Base-by-base conservation (phyloP, 1,139 yeast species). In the Debaryomyces robertsiae region DNA sequence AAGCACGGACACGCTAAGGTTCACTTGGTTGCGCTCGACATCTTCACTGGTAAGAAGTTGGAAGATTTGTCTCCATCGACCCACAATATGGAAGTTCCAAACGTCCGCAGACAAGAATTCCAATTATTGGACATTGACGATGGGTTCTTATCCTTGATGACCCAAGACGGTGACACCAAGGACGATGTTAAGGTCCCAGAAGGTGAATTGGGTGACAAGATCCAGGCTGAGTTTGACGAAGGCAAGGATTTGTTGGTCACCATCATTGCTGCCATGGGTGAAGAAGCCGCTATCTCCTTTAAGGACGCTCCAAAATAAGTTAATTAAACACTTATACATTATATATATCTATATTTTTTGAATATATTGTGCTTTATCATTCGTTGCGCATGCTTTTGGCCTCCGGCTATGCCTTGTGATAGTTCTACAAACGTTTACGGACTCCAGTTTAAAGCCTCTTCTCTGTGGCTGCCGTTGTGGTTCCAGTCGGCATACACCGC, bases 1-100 rank as follows among this genome's bases (percentile, higher is more conserved):
- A 93, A 93, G 97, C 98, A 93, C 86, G 98, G 98, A 79, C 98
- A 93, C 93, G 98, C 98, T 73, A 93, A 93, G 84, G 98, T 93
- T 75, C 98, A 93, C 79, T 84, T 93, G 79, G 97, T 93, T 58
- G 98, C 98, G 72, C 84, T 86, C 63, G 98, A 93, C 74, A 91
- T 93, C 73, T 93, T 93, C 91, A 93, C 98, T 66, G 90, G 91
- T 76, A 94, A 93, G 91, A 93, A 93, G 82, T 84, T 91, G 76
- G 98, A 93, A 82, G 98, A 93, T 77, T 87, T 93, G 73, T 93
- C 98, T 58, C 98, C 98, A 77, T 93, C 98, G 54, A 93, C 98
- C 80, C 98, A 93, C 84, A 93, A 93, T 81, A 91, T 93, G 98
- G 98, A 93, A 77, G 98, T 93, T 69, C 98, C 98, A 78, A 84